Evolutionary conservation across 2,329 filamentous ascomycete genomes (phyloP), one percentile per base, ranked within the genome.

Genomic region (Nothopassalora personata): DNA sequence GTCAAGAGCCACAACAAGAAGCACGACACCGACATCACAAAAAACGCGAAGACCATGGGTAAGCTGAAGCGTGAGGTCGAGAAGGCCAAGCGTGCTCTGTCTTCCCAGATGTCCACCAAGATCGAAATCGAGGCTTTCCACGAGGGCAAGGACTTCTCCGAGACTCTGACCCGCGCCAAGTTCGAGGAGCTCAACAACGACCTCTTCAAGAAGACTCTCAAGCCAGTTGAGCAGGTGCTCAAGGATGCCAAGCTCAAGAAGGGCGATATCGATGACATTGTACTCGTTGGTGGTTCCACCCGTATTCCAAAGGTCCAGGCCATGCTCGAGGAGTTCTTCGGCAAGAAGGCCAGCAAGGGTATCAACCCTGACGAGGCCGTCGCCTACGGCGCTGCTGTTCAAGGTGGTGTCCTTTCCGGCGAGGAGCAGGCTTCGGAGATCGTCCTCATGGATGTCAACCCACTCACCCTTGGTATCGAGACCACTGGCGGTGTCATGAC

Each of bases 331-430:
- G 92, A 97, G 79, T 97, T 85, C 85, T 97, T 97, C 76, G 81
- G 92, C 77, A 97, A 97, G 90, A 92, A 94, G 84, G 91, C 92
- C 70, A 92, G 89, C 85, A 97, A 97, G 90, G 91, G 91, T 80
- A 96, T 99, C 77, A 97, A 97, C 86, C 94, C 94, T 70, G 94
- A 99, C 74, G 94, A 97, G 83, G 94, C 94, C 80, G 94, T 97
- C 69, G 94, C 94, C 74, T 97, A 92, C 76, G 94, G 94, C 80
- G 94, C 94, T 65, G 93, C 94, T 69, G 91, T 97, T 69, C 94
- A 99, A 81, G 94, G 89, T 80, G 93, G 92, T 88, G 87, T 97
- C 73, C 83, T 99, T 64, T 89, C 91, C 69, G 91, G 91, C 67
- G 91, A 97, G 80, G 85, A 88, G 73, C 88, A 67, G 79, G 92